phyloP scores from a whole-genome alignment of 257 asterid genomes.

The Hygrophila difformis region DNA sequence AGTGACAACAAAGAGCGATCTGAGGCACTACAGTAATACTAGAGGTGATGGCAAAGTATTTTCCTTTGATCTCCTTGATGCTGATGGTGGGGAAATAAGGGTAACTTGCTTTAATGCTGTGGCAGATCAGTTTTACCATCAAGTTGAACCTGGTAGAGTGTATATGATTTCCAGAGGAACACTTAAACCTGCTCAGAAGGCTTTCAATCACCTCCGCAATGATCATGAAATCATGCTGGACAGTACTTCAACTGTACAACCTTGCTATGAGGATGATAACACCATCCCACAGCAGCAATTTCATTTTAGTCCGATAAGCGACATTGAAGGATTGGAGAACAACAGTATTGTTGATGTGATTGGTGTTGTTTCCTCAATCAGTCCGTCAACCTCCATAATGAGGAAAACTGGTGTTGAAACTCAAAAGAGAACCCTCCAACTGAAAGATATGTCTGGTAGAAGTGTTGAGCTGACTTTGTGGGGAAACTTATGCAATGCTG shows the following conservation, averaged over 20 bases:
- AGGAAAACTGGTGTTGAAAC: slow-evolving; percentile 76
- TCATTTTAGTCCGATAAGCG: slow-evolving; percentile 61
- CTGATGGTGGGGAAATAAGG: slow-evolving; percentile 88
- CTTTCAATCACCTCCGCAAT: slow-evolving; percentile 67
- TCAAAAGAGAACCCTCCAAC: slow-evolving; percentile 70
- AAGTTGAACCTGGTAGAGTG: slow-evolving; percentile 65
- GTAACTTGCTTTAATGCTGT: slow-evolving; percentile 89
- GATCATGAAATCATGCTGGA: slow-evolving; percentile 82
- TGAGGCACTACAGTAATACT: slow-evolving; percentile 59
- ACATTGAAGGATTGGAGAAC: slow-evolving; percentile 61
- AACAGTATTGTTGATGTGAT: slow-evolving; percentile 64
- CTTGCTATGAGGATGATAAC: slow-evolving; percentile 62
- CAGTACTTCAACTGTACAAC: slow-evolving; percentile 53
- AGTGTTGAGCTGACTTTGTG: slow-evolving; percentile 90
- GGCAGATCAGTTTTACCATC: slow-evolving; percentile 64
- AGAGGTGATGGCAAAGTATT: slow-evolving; percentile 93
- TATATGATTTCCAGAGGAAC: slow-evolving; percentile 70
- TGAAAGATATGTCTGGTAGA: slow-evolving; percentile 87
- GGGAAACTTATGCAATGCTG: slow-evolving; percentile 83
- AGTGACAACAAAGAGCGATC: slow-evolving; percentile 73
- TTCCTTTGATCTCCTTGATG: slow-evolving; percentile 88
- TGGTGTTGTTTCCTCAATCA: slow-evolving; percentile 67
- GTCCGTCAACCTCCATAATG: slow-evolving; percentile 66
- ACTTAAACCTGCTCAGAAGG: slow-evolving; percentile 61
- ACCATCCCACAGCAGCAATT: slow-evolving; percentile 80